Percentiles rank a stretch among this genome's conserved stretches.
Conservation (phyloP, 306 rosid genomes). For the Quercus engelmannii region DNA sequence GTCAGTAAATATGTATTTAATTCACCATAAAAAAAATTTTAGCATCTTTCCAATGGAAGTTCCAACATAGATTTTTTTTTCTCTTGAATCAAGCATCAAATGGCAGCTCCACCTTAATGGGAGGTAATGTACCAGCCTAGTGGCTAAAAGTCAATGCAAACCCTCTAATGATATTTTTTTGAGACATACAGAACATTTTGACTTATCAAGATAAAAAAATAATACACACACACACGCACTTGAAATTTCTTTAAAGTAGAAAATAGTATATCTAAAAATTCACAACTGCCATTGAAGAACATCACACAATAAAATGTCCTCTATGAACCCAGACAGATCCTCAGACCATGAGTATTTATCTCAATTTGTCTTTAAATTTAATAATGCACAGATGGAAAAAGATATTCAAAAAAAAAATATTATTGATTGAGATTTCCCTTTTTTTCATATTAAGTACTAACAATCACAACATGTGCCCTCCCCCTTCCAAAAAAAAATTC, state of each 20-base stretch:
- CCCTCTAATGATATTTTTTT: background rate
- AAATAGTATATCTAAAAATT: background rate
- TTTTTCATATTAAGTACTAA: background rate
- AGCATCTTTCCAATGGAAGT: background rate
- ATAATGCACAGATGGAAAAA: background rate
- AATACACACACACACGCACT: background rate
- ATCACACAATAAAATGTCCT: background rate
- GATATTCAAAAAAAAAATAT: background rate
- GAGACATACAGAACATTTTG: background rate
- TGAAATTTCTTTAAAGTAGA: background rate
- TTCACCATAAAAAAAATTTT: background rate
- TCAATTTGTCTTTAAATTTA: background rate
- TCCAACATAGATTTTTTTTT: background rate
- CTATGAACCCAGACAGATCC: background rate
- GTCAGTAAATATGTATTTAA: background rate
- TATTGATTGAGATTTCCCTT: background rate
- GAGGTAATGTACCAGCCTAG: background rate
- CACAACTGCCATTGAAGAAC: background rate
- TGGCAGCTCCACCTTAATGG: background rate
- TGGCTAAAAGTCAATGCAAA: too few species aligned
- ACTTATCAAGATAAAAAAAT: too few species aligned
- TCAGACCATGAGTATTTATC: background rate
- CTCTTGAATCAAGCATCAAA: background rate
- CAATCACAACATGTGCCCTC: background rate
- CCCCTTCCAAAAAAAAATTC: background rate